Evolutionary conservation across 257 asterid species (phyloP).

Genomic region (Jacaranda copaia): DNA sequence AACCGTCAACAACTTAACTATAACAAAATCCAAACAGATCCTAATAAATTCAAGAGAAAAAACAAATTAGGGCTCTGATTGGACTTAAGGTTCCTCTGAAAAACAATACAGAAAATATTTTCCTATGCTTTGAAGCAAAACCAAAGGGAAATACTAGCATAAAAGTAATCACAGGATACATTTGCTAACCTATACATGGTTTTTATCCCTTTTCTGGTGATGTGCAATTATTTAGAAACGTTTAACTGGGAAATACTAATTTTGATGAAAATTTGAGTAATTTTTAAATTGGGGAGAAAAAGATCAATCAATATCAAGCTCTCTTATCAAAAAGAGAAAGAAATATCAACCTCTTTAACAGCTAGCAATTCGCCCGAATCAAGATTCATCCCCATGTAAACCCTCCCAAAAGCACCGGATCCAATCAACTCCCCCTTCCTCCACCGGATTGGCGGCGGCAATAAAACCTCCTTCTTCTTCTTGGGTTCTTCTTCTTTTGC

Average conservation of each 20-base stretch:
- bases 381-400: constrained; percentile 85
- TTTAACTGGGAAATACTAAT: background rate
- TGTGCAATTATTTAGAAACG: background rate
- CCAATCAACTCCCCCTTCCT: constrained; percentile 91
- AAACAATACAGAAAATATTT: background rate
- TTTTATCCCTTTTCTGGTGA: background rate
- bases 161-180: background rate
- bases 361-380: constrained; percentile 84
- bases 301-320: too few relatives aligned
- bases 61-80: background rate
- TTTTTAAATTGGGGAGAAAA: background rate
- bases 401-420: constrained; percentile 79
- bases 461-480: constrained; percentile 36
- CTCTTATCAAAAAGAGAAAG: background rate
- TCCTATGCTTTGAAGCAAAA: background rate
- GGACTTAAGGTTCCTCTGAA: background rate
- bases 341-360: constrained; percentile 53
- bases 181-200: background rate
- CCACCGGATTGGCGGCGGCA: constrained; percentile 74
- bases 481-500: constrained; percentile 27
- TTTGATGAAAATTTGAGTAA: background rate
- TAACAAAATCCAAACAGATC: background rate
- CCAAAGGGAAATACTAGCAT: background rate
- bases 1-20: constrained; percentile 23
- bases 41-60: background rate